These are phyloP conservation scores for Avena eriantha DNA, from an alignment of 176 grass and related monocot genomes.

Conservation along the genomic window DNA sequence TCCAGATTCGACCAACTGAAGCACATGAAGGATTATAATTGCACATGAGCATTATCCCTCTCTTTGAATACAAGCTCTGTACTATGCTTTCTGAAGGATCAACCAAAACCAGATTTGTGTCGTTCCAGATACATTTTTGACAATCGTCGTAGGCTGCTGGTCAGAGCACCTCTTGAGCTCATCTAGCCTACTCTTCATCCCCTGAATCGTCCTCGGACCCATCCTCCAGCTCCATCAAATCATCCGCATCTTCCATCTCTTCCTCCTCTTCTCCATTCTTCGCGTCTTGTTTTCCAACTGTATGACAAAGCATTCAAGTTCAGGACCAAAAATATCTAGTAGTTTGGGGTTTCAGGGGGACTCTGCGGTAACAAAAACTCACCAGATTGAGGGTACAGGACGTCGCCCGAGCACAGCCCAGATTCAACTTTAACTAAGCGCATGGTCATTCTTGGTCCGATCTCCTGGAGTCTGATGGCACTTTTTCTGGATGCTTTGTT, in stretches of 20 bases:
- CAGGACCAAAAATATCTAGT: not conserved
- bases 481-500: conserved; percentile 83
- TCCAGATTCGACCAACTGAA: not conserved
- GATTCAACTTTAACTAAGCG: conserved; percentile 85
- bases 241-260: conserved; percentile 26
- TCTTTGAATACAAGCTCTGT: not conserved
- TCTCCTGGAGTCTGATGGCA: conserved; percentile 85
- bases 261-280: conserved; percentile 26
- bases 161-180: not conserved
- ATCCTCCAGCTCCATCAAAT: conserved; percentile 10
- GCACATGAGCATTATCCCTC: not conserved
- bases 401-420: conserved; percentile 76
- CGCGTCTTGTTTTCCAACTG: conserved; percentile 27
- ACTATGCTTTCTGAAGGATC: not conserved
- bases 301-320: not conserved
- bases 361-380: conserved; percentile 9
- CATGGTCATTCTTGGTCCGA: conserved; percentile 79
- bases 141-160: not conserved
- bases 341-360: not conserved
- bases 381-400: conserved; percentile 82
- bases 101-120: not conserved
- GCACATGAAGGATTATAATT: not conserved
- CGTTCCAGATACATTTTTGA: not conserved
- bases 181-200: conserved; percentile 26
- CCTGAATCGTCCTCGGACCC: conserved; percentile 12